These are phyloP conservation scores for Cetradonia linearis DNA, from an alignment of 495 filamentous ascomycete genomes.

Conservation along the genomic window DNA sequence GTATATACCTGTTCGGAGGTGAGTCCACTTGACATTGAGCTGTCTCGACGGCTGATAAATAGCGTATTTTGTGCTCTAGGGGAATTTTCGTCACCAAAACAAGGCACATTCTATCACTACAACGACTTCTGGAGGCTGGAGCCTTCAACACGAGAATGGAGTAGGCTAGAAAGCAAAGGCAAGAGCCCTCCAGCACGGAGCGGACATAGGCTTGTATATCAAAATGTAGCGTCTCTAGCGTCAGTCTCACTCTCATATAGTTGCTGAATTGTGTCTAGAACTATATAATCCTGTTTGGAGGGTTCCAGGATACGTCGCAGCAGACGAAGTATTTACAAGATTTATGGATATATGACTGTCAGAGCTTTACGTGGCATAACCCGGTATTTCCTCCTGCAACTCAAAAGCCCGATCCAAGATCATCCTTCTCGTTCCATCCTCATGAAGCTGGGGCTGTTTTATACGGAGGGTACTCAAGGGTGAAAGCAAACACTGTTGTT, in stretches of 20 bases:
- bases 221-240: conserved; percentile 48
- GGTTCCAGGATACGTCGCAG: conserved; percentile 92
- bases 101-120: conserved; percentile 98
- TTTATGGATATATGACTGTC: conserved; percentile 58
- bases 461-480: conserved; percentile 86
- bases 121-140: conserved; percentile 97
- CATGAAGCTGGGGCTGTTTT: conserved; percentile 81
- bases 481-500: conserved; percentile 52
- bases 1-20: conserved; percentile 86
- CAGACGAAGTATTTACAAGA: conserved; percentile 79
- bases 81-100: conserved; percentile 72
- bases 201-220: conserved; percentile 92
- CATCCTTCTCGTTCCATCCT: conserved; percentile 81
- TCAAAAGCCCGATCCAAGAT: conserved; percentile 79
- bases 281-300: conserved; percentile 65
- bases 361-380: conserved; percentile 66
- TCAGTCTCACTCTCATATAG: not conserved
- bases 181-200: conserved; percentile 81
- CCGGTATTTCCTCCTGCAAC: conserved; percentile 61
- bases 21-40: conserved; percentile 11
- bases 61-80: conserved; percentile 25
- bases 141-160: conserved; percentile 75
- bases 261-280: conserved; percentile 33
- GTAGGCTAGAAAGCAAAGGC: conserved; percentile 73
- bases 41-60: conserved; percentile 35